Evolutionary conservation across 2,329 filamentous ascomycete species (phyloP), one percentile per base, ranked within the genome.

Genomic region (Penicillium sp.): DNA sequence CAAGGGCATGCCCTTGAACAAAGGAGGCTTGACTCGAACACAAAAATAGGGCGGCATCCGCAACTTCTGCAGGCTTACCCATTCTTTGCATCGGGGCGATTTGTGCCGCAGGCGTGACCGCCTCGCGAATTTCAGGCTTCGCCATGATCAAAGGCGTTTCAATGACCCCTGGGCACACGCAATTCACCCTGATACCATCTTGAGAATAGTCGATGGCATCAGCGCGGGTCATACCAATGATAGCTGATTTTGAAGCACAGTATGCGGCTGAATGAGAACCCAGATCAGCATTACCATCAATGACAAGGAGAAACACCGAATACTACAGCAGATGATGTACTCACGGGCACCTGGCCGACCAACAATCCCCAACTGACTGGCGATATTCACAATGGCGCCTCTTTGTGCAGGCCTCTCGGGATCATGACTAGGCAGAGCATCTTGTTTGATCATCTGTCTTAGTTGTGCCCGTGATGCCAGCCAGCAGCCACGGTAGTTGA

Each of bases 211-310:
- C 76, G 18, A 80, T 79, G 1, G 77, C 78, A 53, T 80, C 79
- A 0, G 76, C 69, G 5, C 74, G 67, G 0, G 80, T 82, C 73
- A 83, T 73, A 24, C 75, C 77, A 43, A 82, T 76, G 2, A 82
- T 73, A 0, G 79, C 80, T 11, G 78, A 74, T 52, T 83, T 83
- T 4, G 77, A 80, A 0, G 74, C 76, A 46, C 76, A 81, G 51
- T 82, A 82, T 1, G 77, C 71, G 8, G 77, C 77, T 78, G 2
- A 9, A 46, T 24, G 5, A 5, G 6, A 8, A 9, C 32, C 5
- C 34, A 9, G 18, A 35, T 13, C 4, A 9, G 8, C 2, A 6
- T n/a, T 13, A 3, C 2, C 9, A 4, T 35, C n/a, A n/a, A 9
- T 9, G 26, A 18, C 5, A 18, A n/a, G 6, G 18, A 11, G 7